These are phyloP conservation scores for Heimioporus sp. DNA, from an alignment of 768 basidiomycete genomes.

Conservation along the genomic window DNA sequence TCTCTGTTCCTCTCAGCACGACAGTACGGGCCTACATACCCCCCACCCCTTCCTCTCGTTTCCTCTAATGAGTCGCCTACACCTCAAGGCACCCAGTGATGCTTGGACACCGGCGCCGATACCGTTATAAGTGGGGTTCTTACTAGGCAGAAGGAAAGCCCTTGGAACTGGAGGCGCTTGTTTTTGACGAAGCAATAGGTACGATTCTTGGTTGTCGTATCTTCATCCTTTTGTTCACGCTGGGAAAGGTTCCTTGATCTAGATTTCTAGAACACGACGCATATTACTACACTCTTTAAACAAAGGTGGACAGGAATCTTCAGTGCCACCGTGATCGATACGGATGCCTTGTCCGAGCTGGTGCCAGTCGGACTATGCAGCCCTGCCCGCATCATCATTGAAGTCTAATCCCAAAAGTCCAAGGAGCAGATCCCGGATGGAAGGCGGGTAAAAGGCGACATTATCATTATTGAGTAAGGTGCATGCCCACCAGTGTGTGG, in stretches of 20 bases:
- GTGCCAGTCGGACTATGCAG: constrained; percentile 92
- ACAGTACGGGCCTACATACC: constrained; percentile 39
- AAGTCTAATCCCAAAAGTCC: constrained; percentile 75
- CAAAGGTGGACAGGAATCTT: constrained; percentile 95
- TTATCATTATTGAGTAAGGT: constrained; percentile 68
- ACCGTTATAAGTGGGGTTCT: constrained; percentile 87
- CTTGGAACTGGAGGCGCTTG: constrained; percentile 90
- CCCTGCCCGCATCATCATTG: constrained; percentile 90
- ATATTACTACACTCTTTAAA: constrained; percentile 85
- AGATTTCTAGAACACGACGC: constrained; percentile 63
- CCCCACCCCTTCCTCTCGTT: constrained; percentile 76
- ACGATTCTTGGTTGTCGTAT: constrained; percentile 20
- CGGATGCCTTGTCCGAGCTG: constrained; percentile 83
- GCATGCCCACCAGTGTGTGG: constrained; percentile 68
- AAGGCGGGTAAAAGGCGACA: constrained; percentile 35
- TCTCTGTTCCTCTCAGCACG: constrained; percentile 74
- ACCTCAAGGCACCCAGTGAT: constrained; percentile 77
- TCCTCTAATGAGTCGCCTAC: constrained; percentile 80
- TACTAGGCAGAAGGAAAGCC: too few species aligned
- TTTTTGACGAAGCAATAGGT: constrained; percentile 96
- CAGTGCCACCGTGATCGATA: constrained; percentile 98
- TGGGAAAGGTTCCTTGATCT: too few species aligned
- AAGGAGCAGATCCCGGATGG: constrained; percentile 20
- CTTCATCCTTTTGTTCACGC: background rate
- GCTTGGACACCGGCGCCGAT: constrained; percentile 73